These are phyloP conservation scores for Suillus paluster DNA, from an alignment of 768 basidiomycete genomes.

Conservation along the genomic window DNA sequence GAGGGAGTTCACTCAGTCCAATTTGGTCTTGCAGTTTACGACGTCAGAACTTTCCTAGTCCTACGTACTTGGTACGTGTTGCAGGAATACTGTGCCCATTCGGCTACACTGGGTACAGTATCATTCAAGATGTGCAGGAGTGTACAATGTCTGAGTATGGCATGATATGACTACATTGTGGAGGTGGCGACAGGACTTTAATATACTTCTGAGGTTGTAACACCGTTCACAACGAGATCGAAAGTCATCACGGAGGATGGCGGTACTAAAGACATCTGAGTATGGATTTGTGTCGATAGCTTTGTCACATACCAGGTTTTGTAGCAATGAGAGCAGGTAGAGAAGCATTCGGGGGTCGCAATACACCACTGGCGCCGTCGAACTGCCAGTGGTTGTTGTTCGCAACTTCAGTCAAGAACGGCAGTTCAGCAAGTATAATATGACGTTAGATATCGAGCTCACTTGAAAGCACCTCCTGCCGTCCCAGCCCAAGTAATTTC, in stretches of 20 bases:
- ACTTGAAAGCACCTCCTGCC: constrained; percentile 39
- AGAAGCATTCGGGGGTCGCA: constrained; percentile 41
- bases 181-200: not conserved
- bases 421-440: not conserved
- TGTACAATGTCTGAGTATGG: not conserved
- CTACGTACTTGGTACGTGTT: not conserved
- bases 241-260: constrained; percentile 55
- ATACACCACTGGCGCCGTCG: constrained; percentile 47
- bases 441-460: constrained; percentile 2
- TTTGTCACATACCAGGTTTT: constrained; percentile 7
- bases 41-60: not conserved
- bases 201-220: constrained; percentile 50
- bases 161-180: not conserved
- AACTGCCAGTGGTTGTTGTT: constrained; percentile 54
- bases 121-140: not conserved
- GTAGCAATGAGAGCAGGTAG: not conserved
- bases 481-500: constrained; percentile 55
- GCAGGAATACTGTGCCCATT: not conserved
- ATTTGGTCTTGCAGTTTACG: not conserved
- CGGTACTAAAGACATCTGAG: constrained; percentile 17
- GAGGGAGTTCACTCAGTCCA: not conserved
- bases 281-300: constrained; percentile 11
- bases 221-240: constrained; percentile 55
- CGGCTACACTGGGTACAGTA: not conserved
- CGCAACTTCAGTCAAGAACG: constrained; percentile 38